Evolutionary conservation across 2,329 filamentous ascomycete genomes (phyloP), one percentile per base, ranked within the genome.

Genomic region (Malbranchea cinnamomea): DNA sequence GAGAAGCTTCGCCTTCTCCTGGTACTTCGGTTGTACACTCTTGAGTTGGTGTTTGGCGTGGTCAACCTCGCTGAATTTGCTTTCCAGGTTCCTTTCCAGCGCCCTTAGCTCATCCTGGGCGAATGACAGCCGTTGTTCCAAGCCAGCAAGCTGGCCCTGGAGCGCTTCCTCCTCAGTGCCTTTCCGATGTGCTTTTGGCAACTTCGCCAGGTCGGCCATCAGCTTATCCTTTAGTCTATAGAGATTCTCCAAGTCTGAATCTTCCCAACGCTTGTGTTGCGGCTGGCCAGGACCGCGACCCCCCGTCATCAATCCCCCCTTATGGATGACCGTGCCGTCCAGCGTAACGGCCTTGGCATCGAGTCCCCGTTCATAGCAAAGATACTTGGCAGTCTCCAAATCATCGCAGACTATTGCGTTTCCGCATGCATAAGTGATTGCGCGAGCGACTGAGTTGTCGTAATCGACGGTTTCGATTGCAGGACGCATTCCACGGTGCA

Each of bases 391-490:
- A 31, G 89, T 75, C 3, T 78, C 70, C 20, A 94, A 63, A 32
- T 72, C 80, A 53, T 98, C 89, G 47, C 87, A 95, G 4, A 98
- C 83, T 40, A 98, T 81, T 4, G 85, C 84, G 54, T 84, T 91
- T 19, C 87, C 87, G 45, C 89, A 98, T 15, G 85, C 87, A 50
- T 92, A 94, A 13, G 78, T 81, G 63, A 98, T 91, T 19, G 85
- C 91, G 40, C 89, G 78, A 50, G 94, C 83, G 28, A 93, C 70
- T 1, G 78, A 72, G 3, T 78, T 68, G 44, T 95, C 89, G 47
- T 89, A 98, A 47, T 93, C 84, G 44, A 98, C 87, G 0, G 84
- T 91, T 52, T 98, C 89, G 39, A 98, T 92, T 0, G 87, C 91
- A 34, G 94, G 68, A 5, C 87, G 74, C 54, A 75, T 74, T 26